Conservation (phyloP, 805 yeast genomes). For the Barnettozyma pratensis region DNA sequence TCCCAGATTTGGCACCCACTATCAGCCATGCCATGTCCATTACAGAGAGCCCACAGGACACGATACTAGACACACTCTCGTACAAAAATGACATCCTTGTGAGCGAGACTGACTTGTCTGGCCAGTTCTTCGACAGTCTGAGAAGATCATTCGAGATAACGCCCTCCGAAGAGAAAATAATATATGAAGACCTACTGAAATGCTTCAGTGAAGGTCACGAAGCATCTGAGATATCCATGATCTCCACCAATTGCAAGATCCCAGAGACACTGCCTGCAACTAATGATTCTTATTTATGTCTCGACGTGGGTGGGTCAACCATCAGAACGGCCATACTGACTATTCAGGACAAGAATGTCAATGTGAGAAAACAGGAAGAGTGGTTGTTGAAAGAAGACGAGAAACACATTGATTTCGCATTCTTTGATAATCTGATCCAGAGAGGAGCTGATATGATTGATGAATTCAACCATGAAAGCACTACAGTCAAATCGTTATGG, state of each 20-base stretch:
- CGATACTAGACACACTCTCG: too few relatives aligned
- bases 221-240: slow-evolving; percentile 11
- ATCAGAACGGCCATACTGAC: slow-evolving; percentile 32
- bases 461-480: background rate
- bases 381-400: slow-evolving; percentile 18
- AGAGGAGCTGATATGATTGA: slow-evolving; percentile 16
- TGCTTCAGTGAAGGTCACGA: background rate
- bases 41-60: too few relatives aligned
- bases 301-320: slow-evolving; percentile 59
- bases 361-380: slow-evolving; percentile 1
- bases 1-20: too few relatives aligned
- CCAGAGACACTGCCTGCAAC: slow-evolving; percentile 2
- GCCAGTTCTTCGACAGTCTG: background rate
- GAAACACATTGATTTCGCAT: slow-evolving; percentile 36
- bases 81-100: background rate
- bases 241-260: slow-evolving; percentile 7
- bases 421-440: slow-evolving; percentile 36
- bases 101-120: background rate
- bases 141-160: background rate
- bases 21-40: too few relatives aligned
- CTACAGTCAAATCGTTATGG: background rate
- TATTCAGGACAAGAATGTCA: background rate
- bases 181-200: background rate
- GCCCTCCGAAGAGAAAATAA: background rate
- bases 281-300: slow-evolving; percentile 20